phyloP scores from a whole-genome alignment of 164 flowering plant genomes.

The Vitis cinerea region DNA sequence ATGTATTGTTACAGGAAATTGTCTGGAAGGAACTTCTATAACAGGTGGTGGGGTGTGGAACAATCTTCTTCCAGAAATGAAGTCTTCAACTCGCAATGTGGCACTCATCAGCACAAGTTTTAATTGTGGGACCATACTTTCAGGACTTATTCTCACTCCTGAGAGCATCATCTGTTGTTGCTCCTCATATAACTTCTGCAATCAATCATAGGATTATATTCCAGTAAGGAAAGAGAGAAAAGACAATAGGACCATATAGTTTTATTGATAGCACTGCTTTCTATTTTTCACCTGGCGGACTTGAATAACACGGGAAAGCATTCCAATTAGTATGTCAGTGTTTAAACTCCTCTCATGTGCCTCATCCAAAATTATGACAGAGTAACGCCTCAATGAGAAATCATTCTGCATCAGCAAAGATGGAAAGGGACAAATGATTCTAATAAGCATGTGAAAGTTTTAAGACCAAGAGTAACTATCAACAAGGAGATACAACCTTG shows the following conservation, averaged over 20 bases:
- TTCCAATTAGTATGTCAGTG: constrained; percentile 94
- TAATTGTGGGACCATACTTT: constrained; percentile 54
- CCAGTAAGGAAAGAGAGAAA: not conserved
- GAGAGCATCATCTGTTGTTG: constrained; percentile 54
- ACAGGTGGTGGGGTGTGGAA: constrained; percentile 76
- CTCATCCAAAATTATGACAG: constrained; percentile 87
- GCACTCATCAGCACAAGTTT: constrained; percentile 98
- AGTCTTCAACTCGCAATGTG: constrained; percentile 88
- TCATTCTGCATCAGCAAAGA: constrained; percentile 62
- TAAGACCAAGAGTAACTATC: no score
- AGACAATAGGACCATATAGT: not conserved
- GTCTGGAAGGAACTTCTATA: constrained; percentile 82
- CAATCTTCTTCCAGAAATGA: constrained; percentile 58
- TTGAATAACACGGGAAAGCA: constrained; percentile 78
- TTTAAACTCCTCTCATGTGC: constrained; percentile 98
- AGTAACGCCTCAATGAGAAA: constrained; percentile 71
- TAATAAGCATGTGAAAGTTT: not conserved
- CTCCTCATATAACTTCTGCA: constrained; percentile 50
- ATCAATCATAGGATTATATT: constrained; percentile 14
- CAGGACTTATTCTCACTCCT: constrained; percentile 44
- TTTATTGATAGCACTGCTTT: not conserved
- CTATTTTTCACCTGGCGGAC: constrained; percentile 59
- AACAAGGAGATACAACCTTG: no score
- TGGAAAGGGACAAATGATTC: not conserved
- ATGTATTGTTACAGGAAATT: constrained; percentile 76